These are phyloP conservation scores for Alternaria sp. DNA, from an alignment of 2,329 filamentous ascomycete genomes.

Conservation along the genomic window DNA sequence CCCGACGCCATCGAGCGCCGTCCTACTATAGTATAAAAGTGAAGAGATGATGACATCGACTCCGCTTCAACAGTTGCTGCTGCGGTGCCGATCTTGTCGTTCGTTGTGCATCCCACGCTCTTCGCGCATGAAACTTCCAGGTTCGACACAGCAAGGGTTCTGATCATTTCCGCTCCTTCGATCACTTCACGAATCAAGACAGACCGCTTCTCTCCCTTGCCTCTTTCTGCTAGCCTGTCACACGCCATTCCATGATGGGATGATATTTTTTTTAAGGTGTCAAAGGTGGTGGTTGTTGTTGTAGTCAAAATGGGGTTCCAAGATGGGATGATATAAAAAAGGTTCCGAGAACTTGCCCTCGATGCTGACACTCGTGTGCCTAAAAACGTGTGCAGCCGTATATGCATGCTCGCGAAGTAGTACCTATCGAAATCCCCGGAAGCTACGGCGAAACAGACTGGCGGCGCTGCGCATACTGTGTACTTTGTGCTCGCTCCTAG, in stretches of 20 bases:
- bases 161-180: conserved; percentile 36
- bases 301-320: too few species aligned
- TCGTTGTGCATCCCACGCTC: conserved; percentile 14
- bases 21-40: neutral
- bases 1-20: conserved; percentile 4
- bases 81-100: conserved; percentile 24
- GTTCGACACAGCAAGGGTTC: conserved; percentile 32
- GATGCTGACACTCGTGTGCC: conserved; percentile 5
- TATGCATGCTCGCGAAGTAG: conserved; percentile 16
- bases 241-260: conserved; percentile 18
- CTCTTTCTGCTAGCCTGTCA: conserved; percentile 10
- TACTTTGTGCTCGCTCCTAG: conserved; percentile 17
- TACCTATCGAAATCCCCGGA: conserved; percentile 17
- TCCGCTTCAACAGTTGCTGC: conserved; percentile 7
- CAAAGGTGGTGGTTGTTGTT: too few species aligned
- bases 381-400: conserved; percentile 13
- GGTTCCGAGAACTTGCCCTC: conserved; percentile 4
- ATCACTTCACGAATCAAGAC: conserved; percentile 35
- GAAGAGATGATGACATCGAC: conserved; percentile 4
- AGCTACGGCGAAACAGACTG: conserved; percentile 13
- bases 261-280: too few species aligned
- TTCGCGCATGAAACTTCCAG: conserved; percentile 27
- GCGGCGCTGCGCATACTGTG: conserved; percentile 18
- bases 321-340: conserved; percentile 24
- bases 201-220: conserved; percentile 24